Evolutionary conservation across 768 basidiomycete genomes (phyloP).

Genomic region (Terana coerulea): DNA sequence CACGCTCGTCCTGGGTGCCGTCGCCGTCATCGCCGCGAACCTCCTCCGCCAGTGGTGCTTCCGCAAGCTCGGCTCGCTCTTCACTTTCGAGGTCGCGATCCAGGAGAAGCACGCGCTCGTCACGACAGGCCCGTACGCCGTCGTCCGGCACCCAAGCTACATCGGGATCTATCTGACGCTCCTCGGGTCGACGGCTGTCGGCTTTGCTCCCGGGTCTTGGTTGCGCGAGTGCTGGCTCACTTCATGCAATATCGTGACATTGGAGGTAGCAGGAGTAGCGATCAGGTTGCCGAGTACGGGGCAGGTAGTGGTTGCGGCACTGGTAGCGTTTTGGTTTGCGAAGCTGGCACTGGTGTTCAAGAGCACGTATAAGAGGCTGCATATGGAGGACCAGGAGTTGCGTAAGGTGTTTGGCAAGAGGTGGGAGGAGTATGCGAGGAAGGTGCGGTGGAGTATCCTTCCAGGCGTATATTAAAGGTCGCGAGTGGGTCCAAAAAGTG

Average conservation of each 20-base stretch:
- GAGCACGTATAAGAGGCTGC: slow-evolving; percentile 23
- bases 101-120: slow-evolving; percentile 33
- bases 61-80: slow-evolving; percentile 32
- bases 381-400: slow-evolving; percentile 23
- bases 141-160: slow-evolving; percentile 41
- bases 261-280: background rate
- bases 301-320: slow-evolving; percentile 13
- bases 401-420: slow-evolving; percentile 20
- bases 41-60: slow-evolving; percentile 35
- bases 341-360: slow-evolving; percentile 27
- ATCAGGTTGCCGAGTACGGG: background rate
- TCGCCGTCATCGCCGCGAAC: slow-evolving; percentile 25
- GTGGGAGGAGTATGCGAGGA: slow-evolving; percentile 24
- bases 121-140: slow-evolving; percentile 35
- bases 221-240: slow-evolving; percentile 20
- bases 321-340: slow-evolving; percentile 26
- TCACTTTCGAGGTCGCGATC: slow-evolving; percentile 40
- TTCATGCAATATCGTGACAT: slow-evolving; percentile 1
- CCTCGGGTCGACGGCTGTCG: slow-evolving; percentile 20
- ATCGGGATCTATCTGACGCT: slow-evolving; percentile 28
- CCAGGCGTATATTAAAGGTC: slow-evolving; percentile 20
- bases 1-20: slow-evolving; percentile 28
- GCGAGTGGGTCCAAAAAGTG: no score
- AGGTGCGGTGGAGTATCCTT: slow-evolving; percentile 22
- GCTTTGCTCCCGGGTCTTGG: slow-evolving; percentile 21